Conservation (phyloP, 2,329 filamentous ascomycete genomes). For the Trichoderma sp. region DNA sequence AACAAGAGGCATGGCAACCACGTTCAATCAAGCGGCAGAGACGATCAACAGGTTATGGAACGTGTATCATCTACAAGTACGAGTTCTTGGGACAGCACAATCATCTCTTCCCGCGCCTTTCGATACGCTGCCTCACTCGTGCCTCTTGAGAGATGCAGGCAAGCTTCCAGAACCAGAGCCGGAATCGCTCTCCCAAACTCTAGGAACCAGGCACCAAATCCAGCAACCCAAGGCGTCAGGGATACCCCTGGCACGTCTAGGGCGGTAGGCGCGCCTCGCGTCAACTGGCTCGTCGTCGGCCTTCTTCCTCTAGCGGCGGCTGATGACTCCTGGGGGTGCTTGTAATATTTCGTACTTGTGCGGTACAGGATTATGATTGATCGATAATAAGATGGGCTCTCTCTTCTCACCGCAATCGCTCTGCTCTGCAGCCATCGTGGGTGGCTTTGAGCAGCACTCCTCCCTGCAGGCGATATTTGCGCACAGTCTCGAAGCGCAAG, state of each 20-base stretch:
- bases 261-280: slow-evolving; percentile 3
- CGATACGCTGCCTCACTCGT: background rate
- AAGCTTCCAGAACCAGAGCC: background rate
- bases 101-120: background rate
- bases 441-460: background rate
- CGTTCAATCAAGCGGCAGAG: background rate
- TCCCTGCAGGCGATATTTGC: background rate
- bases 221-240: background rate
- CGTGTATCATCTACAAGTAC: background rate
- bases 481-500: background rate
- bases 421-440: background rate
- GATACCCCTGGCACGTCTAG: background rate
- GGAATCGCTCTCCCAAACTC: background rate
- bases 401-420: background rate
- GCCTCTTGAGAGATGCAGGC: background rate
- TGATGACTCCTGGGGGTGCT: background rate
- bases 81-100: background rate
- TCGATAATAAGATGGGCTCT: background rate
- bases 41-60: background rate
- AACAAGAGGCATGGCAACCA: background rate
- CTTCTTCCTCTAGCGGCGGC: background rate
- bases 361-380: background rate
- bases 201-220: background rate
- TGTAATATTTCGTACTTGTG: background rate
- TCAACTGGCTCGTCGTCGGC: slow-evolving; percentile 3